phyloP scores from a whole-genome alignment of 2,329 filamentous ascomycete genomes.

The Exophiala oligosperma region DNA sequence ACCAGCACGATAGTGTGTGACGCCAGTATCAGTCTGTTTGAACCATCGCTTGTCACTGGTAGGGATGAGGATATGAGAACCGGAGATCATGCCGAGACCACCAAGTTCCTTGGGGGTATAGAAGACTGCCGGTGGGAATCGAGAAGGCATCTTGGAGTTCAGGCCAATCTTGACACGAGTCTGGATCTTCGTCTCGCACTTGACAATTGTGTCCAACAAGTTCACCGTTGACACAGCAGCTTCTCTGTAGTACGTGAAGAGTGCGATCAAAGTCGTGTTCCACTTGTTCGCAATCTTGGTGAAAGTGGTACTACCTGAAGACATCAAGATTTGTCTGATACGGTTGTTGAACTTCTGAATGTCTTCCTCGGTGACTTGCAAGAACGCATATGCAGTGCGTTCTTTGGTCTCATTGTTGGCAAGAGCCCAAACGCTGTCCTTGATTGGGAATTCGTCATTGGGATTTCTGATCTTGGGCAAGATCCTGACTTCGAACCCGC shows the following conservation, averaged over 20 bases:
- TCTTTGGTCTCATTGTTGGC: conserved; percentile 97
- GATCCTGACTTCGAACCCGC: conserved; percentile 94
- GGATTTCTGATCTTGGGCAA: conserved; percentile 92
- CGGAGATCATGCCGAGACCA: conserved; percentile 97
- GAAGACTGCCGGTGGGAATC: conserved; percentile 97
- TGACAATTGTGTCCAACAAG: conserved; percentile 94
- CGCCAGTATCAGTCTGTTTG: conserved; percentile 94
- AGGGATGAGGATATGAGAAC: conserved; percentile 95
- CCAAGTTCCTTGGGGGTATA: conserved; percentile 98
- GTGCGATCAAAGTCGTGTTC: conserved; percentile 95
- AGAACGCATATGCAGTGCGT: conserved; percentile 92
- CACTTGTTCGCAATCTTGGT: conserved; percentile 99
- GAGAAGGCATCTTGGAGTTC: conserved; percentile 98
- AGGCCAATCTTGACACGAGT: conserved; percentile 97
- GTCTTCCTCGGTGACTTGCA: conserved; percentile 96
- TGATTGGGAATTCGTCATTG: conserved; percentile 94
- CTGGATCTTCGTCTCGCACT: conserved; percentile 99
- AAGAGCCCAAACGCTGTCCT: conserved; percentile 97
- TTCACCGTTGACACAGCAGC: conserved; percentile 94
- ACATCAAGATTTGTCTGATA: conserved; percentile 98
- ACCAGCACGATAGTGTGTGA: conserved; percentile 94
- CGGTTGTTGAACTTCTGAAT: conserved; percentile 99
- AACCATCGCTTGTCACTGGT: conserved; percentile 98
- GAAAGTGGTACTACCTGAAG: conserved; percentile 97
- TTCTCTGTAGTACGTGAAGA: conserved; percentile 98